Base-by-base conservation (phyloP, 306 rosid genomes). In the Trifolium subterraneum region DNA sequence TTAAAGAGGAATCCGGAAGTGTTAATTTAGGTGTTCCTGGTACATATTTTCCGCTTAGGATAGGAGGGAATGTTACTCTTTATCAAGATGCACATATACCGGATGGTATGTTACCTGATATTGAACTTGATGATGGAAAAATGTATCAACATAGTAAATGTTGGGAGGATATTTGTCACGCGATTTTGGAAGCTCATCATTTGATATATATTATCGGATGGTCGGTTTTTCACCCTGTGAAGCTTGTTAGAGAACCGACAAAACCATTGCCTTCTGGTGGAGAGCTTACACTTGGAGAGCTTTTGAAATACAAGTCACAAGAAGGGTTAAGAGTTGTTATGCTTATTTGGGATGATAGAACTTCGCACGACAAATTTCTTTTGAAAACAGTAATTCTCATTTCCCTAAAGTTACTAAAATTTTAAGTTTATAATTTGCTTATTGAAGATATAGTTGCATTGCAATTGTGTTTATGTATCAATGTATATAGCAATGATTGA, bases 51-150 rank as follows among this genome's bases (percentile, higher is more conserved):
- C 92, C 96, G 15, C 88, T 79, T 3, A 75, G 92, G 18, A 88
- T 72, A 84, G 96, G 88, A 55, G 89, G 96, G 68, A 81, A 2
- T 66, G 89, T 90, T 70, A 90, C 89, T 23, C 79, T 90, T 25
- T 90, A 88, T 75, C 96, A 90, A 78, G 96, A 90, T 68, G 96
- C 96, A 29, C 96, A 90, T 78, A 80, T 88, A 8, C 88, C 87
- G 0, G 74, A 84, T 50, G 84, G 38, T 6, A 72, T 79, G 85
- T 72, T 88, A 31, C 92, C 96, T 22, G 77, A 86, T 10, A 90
- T 90, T 83, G 8, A 58, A 66, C 83, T 88, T 8, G 92, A 82
- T 20, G 85, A 33, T 47, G 92, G 92, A 11, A 79, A 83, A 68
- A 19, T 71, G 2, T 90, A 51, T 78, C 84, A 76, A 20, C 86